Conservation (phyloP, 2,329 filamentous ascomycete species). For the Gremmenia infestans region DNA sequence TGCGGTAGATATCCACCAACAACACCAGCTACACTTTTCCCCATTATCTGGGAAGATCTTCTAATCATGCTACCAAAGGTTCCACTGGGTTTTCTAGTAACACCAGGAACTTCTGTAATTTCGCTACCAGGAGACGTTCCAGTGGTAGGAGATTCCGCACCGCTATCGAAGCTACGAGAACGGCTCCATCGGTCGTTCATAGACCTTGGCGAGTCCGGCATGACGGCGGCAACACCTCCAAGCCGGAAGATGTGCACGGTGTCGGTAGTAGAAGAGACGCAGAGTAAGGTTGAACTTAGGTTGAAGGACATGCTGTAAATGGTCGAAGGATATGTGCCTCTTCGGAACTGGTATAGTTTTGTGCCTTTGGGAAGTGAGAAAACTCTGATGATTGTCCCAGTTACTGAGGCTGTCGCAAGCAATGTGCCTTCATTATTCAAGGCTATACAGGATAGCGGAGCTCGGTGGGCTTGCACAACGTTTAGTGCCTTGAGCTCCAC, state of each 20-base stretch:
- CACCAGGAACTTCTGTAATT: conserved; percentile 24
- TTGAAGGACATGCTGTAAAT: conserved; percentile 99
- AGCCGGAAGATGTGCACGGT: conserved; percentile 96
- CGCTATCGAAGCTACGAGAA: conserved; percentile 49
- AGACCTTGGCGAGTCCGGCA: conserved; percentile 31
- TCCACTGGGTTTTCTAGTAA: conserved; percentile 54
- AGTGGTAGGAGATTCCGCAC: conserved; percentile 44
- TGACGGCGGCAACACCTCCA: conserved; percentile 39
- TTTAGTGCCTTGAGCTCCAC: conserved; percentile 87
- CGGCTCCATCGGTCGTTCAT: conserved; percentile 23
- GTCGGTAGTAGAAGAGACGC: conserved; percentile 92
- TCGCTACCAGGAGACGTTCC: conserved; percentile 29
- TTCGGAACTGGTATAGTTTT: conserved; percentile 93
- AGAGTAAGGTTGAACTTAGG: conserved; percentile 83
- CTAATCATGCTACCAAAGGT: conserved; percentile 86
- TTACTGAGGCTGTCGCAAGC: conserved; percentile 92
- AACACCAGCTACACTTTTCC: conserved; percentile 80
- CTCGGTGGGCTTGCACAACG: conserved; percentile 90
- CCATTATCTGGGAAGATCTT: conserved; percentile 91
- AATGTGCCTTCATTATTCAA: conserved; percentile 90
- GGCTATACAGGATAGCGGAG: conserved; percentile 83
- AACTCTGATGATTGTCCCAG: conserved; percentile 93
- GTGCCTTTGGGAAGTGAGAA: conserved; percentile 87
- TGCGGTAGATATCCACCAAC: conserved; percentile 89
- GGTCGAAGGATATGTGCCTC: conserved; percentile 89